Evolutionary conservation across 192 early-diverging fungal genomes (phyloP), one percentile per base, ranked within the genome.

Genomic region (Funneliformis mosseae): DNA sequence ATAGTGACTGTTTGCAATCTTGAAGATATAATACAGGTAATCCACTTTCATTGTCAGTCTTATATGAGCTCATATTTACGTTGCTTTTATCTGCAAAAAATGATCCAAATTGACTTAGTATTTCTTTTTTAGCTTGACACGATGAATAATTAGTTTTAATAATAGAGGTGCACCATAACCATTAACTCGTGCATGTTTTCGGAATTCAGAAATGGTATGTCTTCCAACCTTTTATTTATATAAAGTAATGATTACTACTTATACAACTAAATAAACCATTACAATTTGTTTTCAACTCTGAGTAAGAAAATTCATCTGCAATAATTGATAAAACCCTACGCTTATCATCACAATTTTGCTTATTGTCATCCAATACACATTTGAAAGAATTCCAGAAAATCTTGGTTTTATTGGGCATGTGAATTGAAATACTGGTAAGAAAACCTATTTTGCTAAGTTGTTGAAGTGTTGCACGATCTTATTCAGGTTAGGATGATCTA

Each of bases 41-140:
- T 3, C 33, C 33, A 5, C 28, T 69, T 39, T 10, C 4, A 38
- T 11, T 69, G 21, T 69, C 67, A 69, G 33, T 69, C 41, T 69
- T 69, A 69, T 69, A 69, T 7, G 67, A 69, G 8, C 67, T 69
- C 38, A 69, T 69, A 38, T 69, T 69, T 3, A 69, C 38, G 6
- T 38, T 11, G 38, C 12, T 16, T 69, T 69, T 69, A 5, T 14
- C 10, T 7, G 33, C 4, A 38, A 69, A 69, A 21, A 42, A 69
- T 42, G 8, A 18, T 39, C 41, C 38, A 41, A 69, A 38, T 69
- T 69, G 66, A 14, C 12, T 21, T 1, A 68, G 8, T 33, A 33
- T 27, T 68, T 68, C 14, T 18, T 9, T 41, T 2, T 68, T 0
- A 68, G 4, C 4, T 33, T 9, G 38, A 10, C 10, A 33, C 12